Evolutionary conservation across 176 grass and related monocot genomes (phyloP).

Genomic region (Oropetium thomaeum): DNA sequence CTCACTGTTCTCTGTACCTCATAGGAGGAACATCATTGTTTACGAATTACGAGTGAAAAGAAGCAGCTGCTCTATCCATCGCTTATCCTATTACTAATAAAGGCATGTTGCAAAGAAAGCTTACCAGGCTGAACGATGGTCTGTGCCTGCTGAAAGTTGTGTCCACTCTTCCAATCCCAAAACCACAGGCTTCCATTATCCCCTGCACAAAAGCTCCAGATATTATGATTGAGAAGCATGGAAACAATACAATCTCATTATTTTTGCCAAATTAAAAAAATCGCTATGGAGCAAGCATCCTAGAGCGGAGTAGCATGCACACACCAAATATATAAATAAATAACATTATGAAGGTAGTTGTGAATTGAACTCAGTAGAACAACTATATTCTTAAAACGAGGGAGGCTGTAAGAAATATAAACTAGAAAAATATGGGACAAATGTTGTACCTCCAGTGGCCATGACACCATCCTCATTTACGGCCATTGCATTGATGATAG

Average conservation of each 20-base stretch:
- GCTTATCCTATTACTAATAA: neutral
- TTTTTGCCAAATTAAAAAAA: too few species aligned
- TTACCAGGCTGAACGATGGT: slow-evolving; percentile 95
- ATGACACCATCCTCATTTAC: slow-evolving; percentile 96
- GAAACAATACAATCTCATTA: neutral
- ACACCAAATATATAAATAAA: neutral
- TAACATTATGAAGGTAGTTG: too few species aligned
- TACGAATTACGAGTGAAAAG: neutral
- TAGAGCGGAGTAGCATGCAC: neutral
- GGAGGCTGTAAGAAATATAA: neutral
- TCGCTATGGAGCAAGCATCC: too few species aligned
- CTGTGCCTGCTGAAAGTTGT: slow-evolving; percentile 93
- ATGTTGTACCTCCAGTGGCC: slow-evolving; percentile 78
- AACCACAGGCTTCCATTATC: slow-evolving; percentile 99
- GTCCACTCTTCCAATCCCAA: slow-evolving; percentile 99
- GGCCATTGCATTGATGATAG: slow-evolving; percentile 95
- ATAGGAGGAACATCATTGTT: neutral
- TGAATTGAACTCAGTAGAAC: neutral
- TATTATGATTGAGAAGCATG: too few species aligned
- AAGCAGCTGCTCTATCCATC: neutral
- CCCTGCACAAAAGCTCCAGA: slow-evolving; percentile 39
- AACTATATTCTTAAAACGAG: neutral
- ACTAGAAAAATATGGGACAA: neutral
- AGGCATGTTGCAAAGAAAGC: neutral
- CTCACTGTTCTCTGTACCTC: neutral